Evolutionary conservation across 1,139 yeast species (phyloP), one percentile per base, ranked within the genome.

Genomic region (Suhomyces guaymorum): DNA sequence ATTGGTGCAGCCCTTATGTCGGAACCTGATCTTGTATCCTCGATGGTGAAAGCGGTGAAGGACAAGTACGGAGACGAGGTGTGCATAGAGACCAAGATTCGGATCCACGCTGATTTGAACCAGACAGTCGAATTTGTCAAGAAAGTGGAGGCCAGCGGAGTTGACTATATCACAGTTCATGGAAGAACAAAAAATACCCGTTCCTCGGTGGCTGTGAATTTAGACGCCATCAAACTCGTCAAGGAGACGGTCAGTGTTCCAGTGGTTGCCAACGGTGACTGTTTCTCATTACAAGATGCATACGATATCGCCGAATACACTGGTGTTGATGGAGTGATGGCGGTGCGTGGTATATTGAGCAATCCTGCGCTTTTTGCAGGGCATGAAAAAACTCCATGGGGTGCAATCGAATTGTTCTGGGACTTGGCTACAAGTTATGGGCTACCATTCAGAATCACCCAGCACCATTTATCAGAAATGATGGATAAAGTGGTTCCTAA

Each of bases 1-100:
- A 89, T 92, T 16, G 98, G 98, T 4, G 97, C 97, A 1, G 97
- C 97, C 0, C 69, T 92, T 37, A 90, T 92, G 89, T 68, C 80
- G 18, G 81, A 86, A 44, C 88, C 94, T 0, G 88, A 87, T 24
- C 64, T 82, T 32, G 95, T 94, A 4, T 76, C 92, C 1, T 72
- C 75, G 2, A 85, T 92, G 96, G 96, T 92, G 3, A 65, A 69
- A 32, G 87, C 88, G 1, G 95, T 89, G 19, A 90, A 90, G 53
- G 66, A 68, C 1, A 79, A 73, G 51, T 87, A 82, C 51, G 95
- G 95, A 0, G 75, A 74, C 33, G 58, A 55, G 4, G 71, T 92
- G 15, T 78, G 90, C 42, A 70, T 92, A 22, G 98, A 92, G 57
- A 92, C 95, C 4, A 92, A 92, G 59, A 92, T 92, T 36, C 69